phyloP scores from a whole-genome alignment of 2,329 filamentous ascomycete genomes.

The Arthroderma sp. region DNA sequence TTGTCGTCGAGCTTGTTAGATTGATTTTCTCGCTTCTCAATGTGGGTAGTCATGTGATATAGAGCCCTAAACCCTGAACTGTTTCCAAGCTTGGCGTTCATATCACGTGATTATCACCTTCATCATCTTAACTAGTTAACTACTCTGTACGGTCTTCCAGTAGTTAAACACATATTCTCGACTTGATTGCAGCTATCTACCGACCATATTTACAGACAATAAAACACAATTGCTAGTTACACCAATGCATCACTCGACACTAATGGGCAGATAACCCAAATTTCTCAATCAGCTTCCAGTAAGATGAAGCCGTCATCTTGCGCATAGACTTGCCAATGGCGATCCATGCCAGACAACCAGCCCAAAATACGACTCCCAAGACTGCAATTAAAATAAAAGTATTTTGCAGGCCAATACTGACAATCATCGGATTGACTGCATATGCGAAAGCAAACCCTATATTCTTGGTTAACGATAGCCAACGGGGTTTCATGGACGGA shows the following conservation, averaged over 20 bases:
- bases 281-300: no score
- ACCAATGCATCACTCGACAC: no score
- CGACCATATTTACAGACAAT: no score
- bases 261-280: no score
- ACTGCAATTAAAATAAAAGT: constrained; percentile 22
- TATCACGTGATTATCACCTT: background rate
- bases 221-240: no score
- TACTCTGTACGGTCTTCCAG: background rate
- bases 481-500: no score
- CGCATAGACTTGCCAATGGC: constrained; percentile 10
- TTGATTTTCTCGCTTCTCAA: constrained; percentile 13
- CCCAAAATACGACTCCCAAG: constrained; percentile 11
- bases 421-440: no score
- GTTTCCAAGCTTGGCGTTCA: constrained; percentile 4
- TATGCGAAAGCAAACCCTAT: no score
- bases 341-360: constrained; percentile 7
- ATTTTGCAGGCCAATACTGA: constrained; percentile 17
- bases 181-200: no score
- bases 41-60: constrained; percentile 18
- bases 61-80: constrained; percentile 27
- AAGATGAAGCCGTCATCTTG: constrained; percentile 5
- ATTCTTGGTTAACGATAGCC: no score
- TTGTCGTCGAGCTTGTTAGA: constrained; percentile 11
- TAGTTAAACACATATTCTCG: no score
- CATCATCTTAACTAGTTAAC: background rate